Base-by-base conservation (phyloP, 1,284 basidiomycete genomes). In the Ganoderma multipileum region DNA sequence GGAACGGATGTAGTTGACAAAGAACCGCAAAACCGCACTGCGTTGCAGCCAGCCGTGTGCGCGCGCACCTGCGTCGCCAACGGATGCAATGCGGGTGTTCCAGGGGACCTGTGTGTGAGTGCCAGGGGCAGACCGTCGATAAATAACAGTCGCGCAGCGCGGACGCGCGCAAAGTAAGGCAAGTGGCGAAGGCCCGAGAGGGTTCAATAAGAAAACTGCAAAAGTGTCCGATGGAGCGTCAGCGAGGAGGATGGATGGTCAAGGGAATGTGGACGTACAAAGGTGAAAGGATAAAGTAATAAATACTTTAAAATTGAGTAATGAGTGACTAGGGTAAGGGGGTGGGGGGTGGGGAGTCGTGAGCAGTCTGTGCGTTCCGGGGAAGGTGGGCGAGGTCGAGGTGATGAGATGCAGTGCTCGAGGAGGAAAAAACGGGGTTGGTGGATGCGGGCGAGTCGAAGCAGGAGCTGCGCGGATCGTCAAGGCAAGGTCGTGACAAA, bases 51-150 rank as follows among this genome's bases (percentile, higher is more conserved):
- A 71, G 73, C 73, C 73, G 71, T 71, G 69, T 71, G 47, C 23
- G 47, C 73, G 71, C 69, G 73, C 69, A 68, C 67, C 69, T 67
- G 73, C 71, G 68, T 65, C 73, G 71, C 73, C 66, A 62, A 68
- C 69, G 69, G 61, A 65, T 67, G 71, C 65, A 68, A 68, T 72
- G 70, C 70, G 66, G 60, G 63, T 41, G 68, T 71, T 64, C 70
- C 73, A 57, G 58, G 39, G 36, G 57, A 63, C 28, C 52, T 55
- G 52, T 55, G 52, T 28, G 52, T 33, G n/a, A 3, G 36, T 60
- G 38, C 58, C 57, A 72, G 66, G 64, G 70, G 55, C 68, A 68
- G 68, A 68, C 23, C 52, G 52, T 66, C 63, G 67, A 70, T 68
- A 69, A 72, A 68, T 71, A 71, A 66, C 64, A 67, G 44, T 61